Base-by-base conservation (phyloP, 2,329 filamentous ascomycete genomes). In the Verticillium tricorpus region DNA sequence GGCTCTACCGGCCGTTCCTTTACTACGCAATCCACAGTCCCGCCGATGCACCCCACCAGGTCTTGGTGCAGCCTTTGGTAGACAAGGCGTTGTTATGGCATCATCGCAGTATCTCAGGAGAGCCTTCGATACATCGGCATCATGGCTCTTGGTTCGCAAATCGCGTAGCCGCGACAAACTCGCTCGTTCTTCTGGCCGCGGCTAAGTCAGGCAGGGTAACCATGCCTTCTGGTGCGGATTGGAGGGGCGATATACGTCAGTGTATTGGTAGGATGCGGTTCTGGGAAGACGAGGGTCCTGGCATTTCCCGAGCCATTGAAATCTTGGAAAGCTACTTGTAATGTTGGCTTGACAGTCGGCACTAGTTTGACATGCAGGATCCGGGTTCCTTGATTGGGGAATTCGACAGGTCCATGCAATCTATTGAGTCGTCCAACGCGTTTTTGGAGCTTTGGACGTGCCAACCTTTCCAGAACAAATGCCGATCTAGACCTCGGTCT, bases 81-180 rank as follows among this genome's bases (percentile, higher is more conserved):
- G 57, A 67, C 28, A 65, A 65, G 56, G 66, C 67, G 34, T 32
- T 69, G n/a, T 61, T 66, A 31, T 63, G 67, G 15, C 69, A 67
- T 57, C 62, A 67, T 9, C 65, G 64, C 15, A 45, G 64, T 45
- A 64, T 71, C 58, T 57, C 64, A 25, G 60, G 63, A 45, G 64
- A 65, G 56, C 67, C 65, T n/a, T 61, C 66, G 25, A 68, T 64
- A n/a, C 72, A 73, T 58, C 68, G 71, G 19, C 71, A 74, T 59
- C 71, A 74, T 61, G 72, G 72, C 32, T 73, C 69, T 2, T 74
- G 72, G 71, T 66, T 67, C 58, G 64, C 68, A 55, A 62, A 66
- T 50, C 60, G 69, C 59, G 61, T 64, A 54, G 56, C 66, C 32
- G 64, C 69, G 61, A 59, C 61, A 52, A 62, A 63, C 50, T 62